Base-by-base conservation (phyloP, 495 filamentous ascomycete species). In the Penicillium simplicissimum region DNA sequence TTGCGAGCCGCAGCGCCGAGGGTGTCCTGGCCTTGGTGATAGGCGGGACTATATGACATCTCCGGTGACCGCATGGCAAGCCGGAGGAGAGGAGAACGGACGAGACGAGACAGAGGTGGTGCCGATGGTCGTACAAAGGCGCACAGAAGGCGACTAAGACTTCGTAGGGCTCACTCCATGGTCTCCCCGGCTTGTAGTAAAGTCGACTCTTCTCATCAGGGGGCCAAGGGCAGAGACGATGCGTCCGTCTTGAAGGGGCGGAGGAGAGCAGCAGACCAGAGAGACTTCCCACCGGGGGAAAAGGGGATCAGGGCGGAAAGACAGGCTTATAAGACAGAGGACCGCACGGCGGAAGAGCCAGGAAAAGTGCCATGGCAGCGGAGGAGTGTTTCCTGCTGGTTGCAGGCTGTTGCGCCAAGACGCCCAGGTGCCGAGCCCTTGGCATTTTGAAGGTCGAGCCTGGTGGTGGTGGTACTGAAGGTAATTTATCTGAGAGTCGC, bases 371-470 rank as follows among this genome's bases (percentile, higher is more conserved):
- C 69, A 65, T 71, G 68, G 63, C 65, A 70, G 73, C 70, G 67
- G 71, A 71, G 67, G 65, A 68, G 55, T 48, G 59, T 35, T 62
- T 60, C 59, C 64, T 67, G 51, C 65, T 65, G 60, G 63, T 70
- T 73, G 68, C 67, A 69, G 64, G 53, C 34, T 58, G 61, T 64
- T 65, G 48, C 69, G 76, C 76, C 76, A 79, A 79, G 76, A 59
- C 68, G 76, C 76, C 74, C 71, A 77, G 76, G 67, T 73, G 75
- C 76, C 75, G 74, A 78, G 75, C 66, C 68, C 76, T 79, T 76
- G 75, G 76, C 74, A 73, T 72, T 55, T 23, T 35, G 55, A 70
- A 57, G 54, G 54, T 65, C 57, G 57, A 59, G 48, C 23, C 34
- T 45, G 37, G 53, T 15, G 21, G 19, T 15, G 19, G 17, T 52